These are phyloP conservation scores for Epichloe elymi DNA, from an alignment of 2,329 filamentous ascomycete genomes.

Conservation along the genomic window DNA sequence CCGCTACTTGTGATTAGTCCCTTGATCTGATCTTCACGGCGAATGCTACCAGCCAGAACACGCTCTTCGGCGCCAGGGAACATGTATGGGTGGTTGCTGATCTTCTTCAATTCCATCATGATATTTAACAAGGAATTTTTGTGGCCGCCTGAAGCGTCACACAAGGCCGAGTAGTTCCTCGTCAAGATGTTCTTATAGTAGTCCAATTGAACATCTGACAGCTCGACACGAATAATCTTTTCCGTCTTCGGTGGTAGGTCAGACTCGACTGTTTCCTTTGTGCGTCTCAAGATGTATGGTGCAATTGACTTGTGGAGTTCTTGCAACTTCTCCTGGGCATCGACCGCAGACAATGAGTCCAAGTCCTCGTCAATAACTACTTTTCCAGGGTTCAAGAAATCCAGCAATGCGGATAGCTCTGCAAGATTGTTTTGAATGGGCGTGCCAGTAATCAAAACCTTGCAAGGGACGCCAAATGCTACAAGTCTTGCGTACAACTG, in stretches of 20 bases:
- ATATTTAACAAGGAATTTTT: slow-evolving; percentile 95
- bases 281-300: slow-evolving; percentile 87
- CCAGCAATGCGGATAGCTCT: slow-evolving; percentile 82
- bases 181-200: slow-evolving; percentile 99
- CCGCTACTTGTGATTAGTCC: slow-evolving; percentile 92
- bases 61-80: slow-evolving; percentile 88
- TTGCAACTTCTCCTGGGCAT: slow-evolving; percentile 76
- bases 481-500: slow-evolving; percentile 79
- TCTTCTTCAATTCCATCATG: slow-evolving; percentile 99
- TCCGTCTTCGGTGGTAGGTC: slow-evolving; percentile 94
- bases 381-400: slow-evolving; percentile 93
- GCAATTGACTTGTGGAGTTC: slow-evolving; percentile 78
- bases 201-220: slow-evolving; percentile 90
- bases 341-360: slow-evolving; percentile 61
- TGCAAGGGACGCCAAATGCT: slow-evolving; percentile 76
- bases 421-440: slow-evolving; percentile 95
- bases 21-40: slow-evolving; percentile 82
- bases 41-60: slow-evolving; percentile 65
- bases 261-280: slow-evolving; percentile 94
- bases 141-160: slow-evolving; percentile 77
- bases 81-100: slow-evolving; percentile 98
- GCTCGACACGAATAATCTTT: slow-evolving; percentile 95
- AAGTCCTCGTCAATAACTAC: slow-evolving; percentile 85
- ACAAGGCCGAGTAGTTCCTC: slow-evolving; percentile 87
- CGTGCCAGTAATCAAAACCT: slow-evolving; percentile 89